Evolutionary conservation across 495 filamentous ascomycete genomes (phyloP), one percentile per base, ranked within the genome.

Genomic region (Xylaria bambusicola): DNA sequence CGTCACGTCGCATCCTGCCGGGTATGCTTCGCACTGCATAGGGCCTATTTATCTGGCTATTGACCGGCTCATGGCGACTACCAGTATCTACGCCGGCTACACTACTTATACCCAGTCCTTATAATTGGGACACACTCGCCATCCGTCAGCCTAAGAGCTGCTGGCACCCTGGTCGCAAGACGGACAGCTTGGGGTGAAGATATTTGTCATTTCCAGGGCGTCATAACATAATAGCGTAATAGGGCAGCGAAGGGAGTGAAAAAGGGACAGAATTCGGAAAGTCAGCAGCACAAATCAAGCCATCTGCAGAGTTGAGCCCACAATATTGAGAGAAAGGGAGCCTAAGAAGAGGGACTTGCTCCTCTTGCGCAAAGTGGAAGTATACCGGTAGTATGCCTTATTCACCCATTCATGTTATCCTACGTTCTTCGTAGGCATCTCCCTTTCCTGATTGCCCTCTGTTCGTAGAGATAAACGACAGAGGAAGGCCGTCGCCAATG

Each of bases 171-270:
- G 41, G 57, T 60, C 38, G 29, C 35, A 26, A 40, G 49, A 33
- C 40, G 13, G 53, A 31, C 27, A 44, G 57, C 35, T 41, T 24
- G 48, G 35, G 45, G 57, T 60, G 40, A 7, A 41, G 48, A 60
- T 49, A 60, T 60, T 60, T 60, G 57, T 60, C 57, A 60, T 60
- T 60, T 60, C 49, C 57, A 35, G n/a, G 13, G 41, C 36, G 41
- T 60, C 57, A 60, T 60, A 60, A 60, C 57, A 51, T 41, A 49
- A 48, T 49, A 49, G 38, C 8, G 52, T 29, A 54, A 23, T 48
- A 36, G 53, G 24, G 31, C 41, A n/a, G 53, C 42, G 29, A 48
- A 48, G 29, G 23, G 42, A n/a, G n/a, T n/a, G 23, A 21, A 46
- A 31, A 54, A 42, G 41, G 29, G 20, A 17, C 49, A n/a, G 36